Percentiles rank a stretch among this genome's conserved stretches.
Evolutionary conservation across 352 stramenopile species (phyloP).

Genomic region (Globisporangium ultimum): DNA sequence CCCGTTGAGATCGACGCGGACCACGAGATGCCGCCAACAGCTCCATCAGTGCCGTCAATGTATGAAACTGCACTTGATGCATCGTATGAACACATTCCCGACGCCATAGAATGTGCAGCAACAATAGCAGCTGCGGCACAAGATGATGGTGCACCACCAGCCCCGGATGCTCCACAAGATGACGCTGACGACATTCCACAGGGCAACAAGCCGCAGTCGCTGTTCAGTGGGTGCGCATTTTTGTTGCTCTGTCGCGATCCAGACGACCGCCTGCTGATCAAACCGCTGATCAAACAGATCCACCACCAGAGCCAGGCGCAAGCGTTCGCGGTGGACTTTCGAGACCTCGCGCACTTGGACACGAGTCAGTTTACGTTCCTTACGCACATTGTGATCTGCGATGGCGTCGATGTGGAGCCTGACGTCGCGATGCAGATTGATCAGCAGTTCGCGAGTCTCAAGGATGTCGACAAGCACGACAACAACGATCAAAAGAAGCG

Average conservation of each 20-base stretch:
- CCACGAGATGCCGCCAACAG: not conserved
- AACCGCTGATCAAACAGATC: constrained; percentile 36
- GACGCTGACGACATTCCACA: not conserved
- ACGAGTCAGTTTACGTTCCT: constrained; percentile 56
- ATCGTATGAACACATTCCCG: not conserved
- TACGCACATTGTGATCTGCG: constrained; percentile 62
- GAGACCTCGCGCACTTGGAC: constrained; percentile 49
- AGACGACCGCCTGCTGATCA: constrained; percentile 36
- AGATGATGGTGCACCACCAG: not conserved
- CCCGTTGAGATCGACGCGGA: constrained; percentile 53
- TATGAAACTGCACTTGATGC: not conserved
- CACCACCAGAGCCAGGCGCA: constrained; percentile 28
- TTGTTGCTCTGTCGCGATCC: constrained; percentile 53
- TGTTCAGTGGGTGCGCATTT: constrained; percentile 55
- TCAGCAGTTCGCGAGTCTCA: constrained; percentile 20
- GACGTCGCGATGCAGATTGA: constrained; percentile 24
- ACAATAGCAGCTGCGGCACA: not conserved
- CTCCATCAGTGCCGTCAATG: not conserved
- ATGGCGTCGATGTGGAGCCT: constrained; percentile 38
- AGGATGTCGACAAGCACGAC: constrained; percentile 7
- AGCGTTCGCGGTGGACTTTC: constrained; percentile 39
- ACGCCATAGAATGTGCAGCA: not conserved
- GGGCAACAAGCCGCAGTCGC: constrained; percentile 2
- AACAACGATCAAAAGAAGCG: constrained; percentile 7
- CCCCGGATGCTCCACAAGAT: not conserved